Conservation (phyloP, 2,329 filamentous ascomycete genomes). For the Colletotrichum sp. region DNA sequence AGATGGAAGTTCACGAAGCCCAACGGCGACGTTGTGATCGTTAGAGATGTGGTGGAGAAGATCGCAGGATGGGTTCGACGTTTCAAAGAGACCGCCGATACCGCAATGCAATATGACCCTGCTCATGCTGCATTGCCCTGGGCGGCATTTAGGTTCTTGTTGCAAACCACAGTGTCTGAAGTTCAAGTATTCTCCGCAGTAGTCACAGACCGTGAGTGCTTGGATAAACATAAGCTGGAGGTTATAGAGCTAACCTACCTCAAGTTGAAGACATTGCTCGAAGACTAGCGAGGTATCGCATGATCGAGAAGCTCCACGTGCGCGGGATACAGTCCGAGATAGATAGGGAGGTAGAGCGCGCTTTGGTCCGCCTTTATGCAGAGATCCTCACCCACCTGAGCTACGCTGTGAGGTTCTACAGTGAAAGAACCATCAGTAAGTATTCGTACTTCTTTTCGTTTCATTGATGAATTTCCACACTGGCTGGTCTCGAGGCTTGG, state of each 20-base stretch:
- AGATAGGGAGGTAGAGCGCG: not conserved
- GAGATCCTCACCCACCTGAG: not conserved
- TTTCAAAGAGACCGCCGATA: slow-evolving; percentile 30
- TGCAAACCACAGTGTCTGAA: slow-evolving; percentile 12
- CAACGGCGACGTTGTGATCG: not conserved
- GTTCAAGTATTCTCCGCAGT: not conserved
- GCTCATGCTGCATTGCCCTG: slow-evolving; percentile 32
- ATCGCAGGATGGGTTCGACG: slow-evolving; percentile 27
- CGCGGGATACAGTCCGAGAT: not conserved
- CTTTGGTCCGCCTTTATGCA: not conserved
- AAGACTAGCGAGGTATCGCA: not conserved
- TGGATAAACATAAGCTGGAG: not conserved
- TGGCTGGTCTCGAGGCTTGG: too few species aligned
- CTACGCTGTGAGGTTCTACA: not conserved
- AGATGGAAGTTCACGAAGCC: not conserved
- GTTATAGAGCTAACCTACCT: not conserved
- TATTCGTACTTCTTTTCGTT: too few species aligned
- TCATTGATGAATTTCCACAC: too few species aligned
- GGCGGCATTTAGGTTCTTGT: slow-evolving; percentile 31
- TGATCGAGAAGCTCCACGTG: not conserved
- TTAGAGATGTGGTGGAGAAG: slow-evolving; percentile 3
- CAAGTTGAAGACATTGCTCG: not conserved
- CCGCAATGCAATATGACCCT: slow-evolving; percentile 29
- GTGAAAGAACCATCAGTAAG: not conserved
- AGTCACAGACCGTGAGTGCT: not conserved